Percentiles rank a stretch among this genome's conserved stretches.
phyloP scores from a whole-genome alignment of 2,329 filamentous ascomycete genomes.

The Arthrobotrys conoides region DNA sequence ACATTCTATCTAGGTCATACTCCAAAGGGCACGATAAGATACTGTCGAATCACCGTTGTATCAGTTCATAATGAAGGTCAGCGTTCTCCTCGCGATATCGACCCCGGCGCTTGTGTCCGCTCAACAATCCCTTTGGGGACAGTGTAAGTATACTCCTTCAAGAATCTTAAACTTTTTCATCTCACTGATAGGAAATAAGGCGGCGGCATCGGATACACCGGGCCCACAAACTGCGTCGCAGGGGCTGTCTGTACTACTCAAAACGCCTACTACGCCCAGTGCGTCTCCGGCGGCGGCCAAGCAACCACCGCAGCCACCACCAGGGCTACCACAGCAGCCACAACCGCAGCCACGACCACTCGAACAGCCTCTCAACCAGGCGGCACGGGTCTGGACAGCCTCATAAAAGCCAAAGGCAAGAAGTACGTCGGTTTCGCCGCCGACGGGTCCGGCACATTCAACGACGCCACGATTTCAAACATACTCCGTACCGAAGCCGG shows the following conservation, averaged over 20 bases:
- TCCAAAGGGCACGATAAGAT: too few species aligned
- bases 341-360: conserved; percentile 21
- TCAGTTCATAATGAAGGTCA: conserved; percentile 40
- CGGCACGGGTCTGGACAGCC: conserved; percentile 47
- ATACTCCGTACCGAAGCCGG: conserved; percentile 76
- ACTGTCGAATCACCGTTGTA: not conserved
- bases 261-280: conserved; percentile 64
- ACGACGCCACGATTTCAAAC: conserved; percentile 69
- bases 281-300: conserved; percentile 43
- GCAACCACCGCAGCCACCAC: conserved; percentile 10
- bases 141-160: conserved; percentile 58
- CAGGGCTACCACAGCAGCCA: not conserved
- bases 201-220: conserved; percentile 66
- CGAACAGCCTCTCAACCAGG: conserved; percentile 20
- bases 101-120: conserved; percentile 52
- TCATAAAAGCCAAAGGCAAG: conserved; percentile 61
- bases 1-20: not conserved
- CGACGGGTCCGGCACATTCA: conserved; percentile 71
- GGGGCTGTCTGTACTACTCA: conserved; percentile 60
- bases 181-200: conserved; percentile 62
- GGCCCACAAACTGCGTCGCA: conserved; percentile 61
- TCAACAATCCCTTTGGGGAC: conserved; percentile 54
- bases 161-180: not conserved
- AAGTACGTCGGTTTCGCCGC: conserved; percentile 74
- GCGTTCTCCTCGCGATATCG: conserved; percentile 44